Evolutionary conservation across 345 rosid genomes (phyloP), one percentile per base, ranked within the genome.

Genomic region (Pugionium dolabratum): DNA sequence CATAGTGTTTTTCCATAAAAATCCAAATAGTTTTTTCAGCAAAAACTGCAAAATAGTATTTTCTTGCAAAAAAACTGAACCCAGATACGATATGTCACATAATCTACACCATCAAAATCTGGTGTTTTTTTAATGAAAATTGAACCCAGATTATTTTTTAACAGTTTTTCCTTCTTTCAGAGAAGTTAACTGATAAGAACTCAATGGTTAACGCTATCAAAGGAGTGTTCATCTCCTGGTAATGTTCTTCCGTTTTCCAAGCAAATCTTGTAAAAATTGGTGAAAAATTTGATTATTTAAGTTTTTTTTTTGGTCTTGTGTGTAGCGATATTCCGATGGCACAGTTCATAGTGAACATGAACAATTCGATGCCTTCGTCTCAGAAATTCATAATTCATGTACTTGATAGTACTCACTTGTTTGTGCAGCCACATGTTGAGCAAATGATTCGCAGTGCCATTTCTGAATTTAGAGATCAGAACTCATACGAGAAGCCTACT

Each of bases 321-420:
- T 70, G 79, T 81, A 91, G 96, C 30, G 95, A 89, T 69, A 78
- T 89, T 39, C 95, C 92, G 0, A 85, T 87, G 96, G 90, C 88
- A 3, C 89, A 89, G 64, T 92, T 92, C 76, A 87, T 92, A 18
- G 78, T 92, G 76, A 86, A 84, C 51, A 29, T 82, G 78, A 87
- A 89, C 77, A 77, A 76, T 31, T 67, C 85, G 1, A 49, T 89
- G 81, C 91, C 92, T 1, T 65, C 91, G 5, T 86, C 95, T 2
- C 93, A 85, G 79, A 92, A 80, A 74, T 89, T 92, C 80, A 89
- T 92, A 54, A 87, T 87, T 51, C 93, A 86, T 49, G 64, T 83
- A 37, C 54, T 92, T 71, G 95, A 89, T 67, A 67, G 45, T 64
- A 87, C 96, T 62, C 91, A 81, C 77, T 64, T 86, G 56, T 89